Conservation (phyloP, 2,329 filamentous ascomycete genomes). For the Aphanocladium album region DNA sequence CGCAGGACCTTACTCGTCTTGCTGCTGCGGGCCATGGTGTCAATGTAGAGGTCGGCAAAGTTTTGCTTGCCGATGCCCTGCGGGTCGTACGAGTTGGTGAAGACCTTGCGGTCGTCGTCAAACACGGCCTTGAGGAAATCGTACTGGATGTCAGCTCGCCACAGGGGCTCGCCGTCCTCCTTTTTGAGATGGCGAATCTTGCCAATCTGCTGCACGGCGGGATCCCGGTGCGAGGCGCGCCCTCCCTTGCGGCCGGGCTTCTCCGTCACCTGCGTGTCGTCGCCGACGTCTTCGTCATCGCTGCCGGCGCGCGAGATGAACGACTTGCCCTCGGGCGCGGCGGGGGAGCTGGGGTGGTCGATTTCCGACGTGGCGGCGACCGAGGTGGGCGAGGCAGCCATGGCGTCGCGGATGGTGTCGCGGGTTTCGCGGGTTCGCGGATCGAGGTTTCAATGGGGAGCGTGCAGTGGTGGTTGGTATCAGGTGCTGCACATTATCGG, state of each 20-base stretch:
- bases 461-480: constrained; percentile 2
- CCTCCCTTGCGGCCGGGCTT: constrained; percentile 32
- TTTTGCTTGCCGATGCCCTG: constrained; percentile 57
- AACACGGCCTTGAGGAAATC: constrained; percentile 80
- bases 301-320: constrained; percentile 40
- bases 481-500: constrained; percentile 7
- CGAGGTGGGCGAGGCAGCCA: constrained; percentile 38
- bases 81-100: constrained; percentile 84
- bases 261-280: constrained; percentile 39
- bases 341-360: constrained; percentile 43
- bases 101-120: constrained; percentile 67
- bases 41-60: constrained; percentile 96
- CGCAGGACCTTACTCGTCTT: constrained; percentile 98
- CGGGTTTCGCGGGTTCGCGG: constrained; percentile 5
- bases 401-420: constrained; percentile 21
- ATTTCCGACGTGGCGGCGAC: constrained; percentile 39
- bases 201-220: constrained; percentile 40
- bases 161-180: constrained; percentile 80
- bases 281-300: constrained; percentile 41
- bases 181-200: constrained; percentile 86
- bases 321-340: constrained; percentile 38
- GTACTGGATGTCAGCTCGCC: constrained; percentile 83
- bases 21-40: constrained; percentile 96
- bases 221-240: constrained; percentile 30
- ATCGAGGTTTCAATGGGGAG: constrained; percentile 6